phyloP scores from a whole-genome alignment of 768 basidiomycete genomes.

The Hypholoma sublateritium region DNA sequence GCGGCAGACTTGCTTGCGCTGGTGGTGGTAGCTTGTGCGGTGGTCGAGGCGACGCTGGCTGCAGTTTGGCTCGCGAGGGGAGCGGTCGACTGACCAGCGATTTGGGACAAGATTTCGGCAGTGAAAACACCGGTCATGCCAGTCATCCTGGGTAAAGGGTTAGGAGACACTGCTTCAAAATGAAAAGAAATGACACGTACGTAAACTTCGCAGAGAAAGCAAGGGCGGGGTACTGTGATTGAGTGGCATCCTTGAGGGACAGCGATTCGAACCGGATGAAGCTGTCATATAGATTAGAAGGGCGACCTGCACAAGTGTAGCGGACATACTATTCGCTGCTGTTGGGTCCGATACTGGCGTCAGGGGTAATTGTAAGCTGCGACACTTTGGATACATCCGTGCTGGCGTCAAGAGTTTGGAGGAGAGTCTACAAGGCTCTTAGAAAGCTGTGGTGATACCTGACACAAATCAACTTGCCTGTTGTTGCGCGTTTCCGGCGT shows the following conservation, averaged over 20 bases:
- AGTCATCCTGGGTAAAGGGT: slow-evolving; percentile 44
- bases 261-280: slow-evolving; percentile 79
- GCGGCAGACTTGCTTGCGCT: slow-evolving; percentile 18
- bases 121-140: slow-evolving; percentile 75
- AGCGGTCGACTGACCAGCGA: slow-evolving; percentile 60
- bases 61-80: slow-evolving; percentile 44
- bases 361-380: slow-evolving; percentile 51
- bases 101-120: slow-evolving; percentile 50
- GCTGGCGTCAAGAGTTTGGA: slow-evolving; percentile 50
- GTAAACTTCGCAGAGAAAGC: slow-evolving; percentile 81
- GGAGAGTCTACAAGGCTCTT: slow-evolving; percentile 39
- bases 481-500: slow-evolving; percentile 55
- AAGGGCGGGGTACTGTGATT: slow-evolving; percentile 56
- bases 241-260: slow-evolving; percentile 45
- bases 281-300: slow-evolving; percentile 33
- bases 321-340: slow-evolving; percentile 51
- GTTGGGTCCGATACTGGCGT: slow-evolving; percentile 54
- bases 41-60: slow-evolving; percentile 14
- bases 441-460: neutral
- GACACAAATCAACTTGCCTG: slow-evolving; percentile 44
- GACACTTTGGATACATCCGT: slow-evolving; percentile 52
- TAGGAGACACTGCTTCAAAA: neutral
- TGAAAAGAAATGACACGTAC: slow-evolving; percentile 38
- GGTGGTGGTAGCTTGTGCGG: slow-evolving; percentile 15
- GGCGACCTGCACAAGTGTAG: neutral